Evolutionary conservation across 148 eudicot genomes (phyloP).

Genomic region (Arbutus unedo): DNA sequence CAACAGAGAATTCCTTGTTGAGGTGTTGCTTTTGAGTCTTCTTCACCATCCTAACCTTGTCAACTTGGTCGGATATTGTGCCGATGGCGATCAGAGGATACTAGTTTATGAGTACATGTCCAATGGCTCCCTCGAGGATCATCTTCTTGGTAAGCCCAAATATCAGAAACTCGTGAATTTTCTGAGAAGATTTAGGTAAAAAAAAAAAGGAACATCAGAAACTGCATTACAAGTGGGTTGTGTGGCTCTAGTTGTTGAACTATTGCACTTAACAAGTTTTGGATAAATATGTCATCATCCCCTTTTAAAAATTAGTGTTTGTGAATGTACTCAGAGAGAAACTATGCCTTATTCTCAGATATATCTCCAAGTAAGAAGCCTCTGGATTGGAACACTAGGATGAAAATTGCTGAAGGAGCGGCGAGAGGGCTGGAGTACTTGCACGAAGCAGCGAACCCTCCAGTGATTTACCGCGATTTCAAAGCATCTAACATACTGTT

Average conservation of each 20-base stretch:
- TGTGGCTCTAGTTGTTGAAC: not conserved
- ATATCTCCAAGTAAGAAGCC: constrained; percentile 35
- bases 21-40: constrained; percentile 72
- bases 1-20: constrained; percentile 73
- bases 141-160: constrained; percentile 55
- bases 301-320: not conserved
- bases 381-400: constrained; percentile 63
- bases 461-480: constrained; percentile 79
- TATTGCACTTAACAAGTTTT: not conserved
- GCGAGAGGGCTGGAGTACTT: constrained; percentile 79
- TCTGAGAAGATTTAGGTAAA: not conserved
- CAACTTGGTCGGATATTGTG: constrained; percentile 70
- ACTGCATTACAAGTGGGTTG: too few species aligned
- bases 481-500: constrained; percentile 78
- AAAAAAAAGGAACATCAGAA: not conserved
- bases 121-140: constrained; percentile 84
- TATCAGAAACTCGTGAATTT: not conserved
- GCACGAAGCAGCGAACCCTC: constrained; percentile 75
- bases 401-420: constrained; percentile 73
- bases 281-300: not conserved
- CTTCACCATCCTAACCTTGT: constrained; percentile 71
- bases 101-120: constrained; percentile 78
- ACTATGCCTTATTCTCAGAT: constrained; percentile 27
- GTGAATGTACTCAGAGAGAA: not conserved
- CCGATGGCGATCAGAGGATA: constrained; percentile 66